Evolutionary conservation across 2,329 filamentous ascomycete genomes (phyloP).

Genomic region (Stachybotrys chlorohalonatus): DNA sequence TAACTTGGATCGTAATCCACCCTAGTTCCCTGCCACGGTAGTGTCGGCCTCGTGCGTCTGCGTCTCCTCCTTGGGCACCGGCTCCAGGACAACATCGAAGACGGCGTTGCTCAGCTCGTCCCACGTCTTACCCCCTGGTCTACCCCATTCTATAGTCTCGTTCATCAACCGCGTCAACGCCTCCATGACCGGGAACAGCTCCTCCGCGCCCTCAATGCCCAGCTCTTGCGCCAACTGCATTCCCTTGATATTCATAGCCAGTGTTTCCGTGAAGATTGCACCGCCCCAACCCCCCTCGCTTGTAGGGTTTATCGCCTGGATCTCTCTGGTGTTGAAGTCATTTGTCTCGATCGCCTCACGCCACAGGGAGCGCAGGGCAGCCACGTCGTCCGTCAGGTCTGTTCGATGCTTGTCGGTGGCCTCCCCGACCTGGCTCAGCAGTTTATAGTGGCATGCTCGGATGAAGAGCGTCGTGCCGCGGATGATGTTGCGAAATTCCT

Average conservation of each 20-base stretch:
- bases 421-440: constrained; percentile 12
- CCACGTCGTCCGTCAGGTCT: constrained; percentile 18
- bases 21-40: background rate
- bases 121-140: background rate
- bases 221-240: constrained; percentile 35
- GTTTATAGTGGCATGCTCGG: constrained; percentile 15
- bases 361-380: constrained; percentile 18
- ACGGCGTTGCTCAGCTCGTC: background rate
- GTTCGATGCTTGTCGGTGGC: constrained; percentile 13
- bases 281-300: constrained; percentile 3
- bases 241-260: constrained; percentile 28
- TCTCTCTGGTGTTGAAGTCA: constrained; percentile 8
- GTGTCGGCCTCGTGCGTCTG: background rate
- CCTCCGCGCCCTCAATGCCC: constrained; percentile 17
- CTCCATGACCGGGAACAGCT: constrained; percentile 29
- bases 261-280: background rate
- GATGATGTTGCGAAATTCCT: constrained; percentile 14
- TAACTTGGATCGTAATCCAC: background rate
- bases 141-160: constrained; percentile 13
- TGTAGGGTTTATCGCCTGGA: constrained; percentile 14
- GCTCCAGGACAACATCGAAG: background rate
- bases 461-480: constrained; percentile 21
- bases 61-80: constrained; percentile 1
- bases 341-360: background rate
- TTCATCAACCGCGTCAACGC: constrained; percentile 26